A percentile compares a stretch with the other conserved stretches of the same genome.
Evolutionary conservation across 2,329 filamentous ascomycete species (phyloP).

Genomic region (Achaetomium macrosporum): DNA sequence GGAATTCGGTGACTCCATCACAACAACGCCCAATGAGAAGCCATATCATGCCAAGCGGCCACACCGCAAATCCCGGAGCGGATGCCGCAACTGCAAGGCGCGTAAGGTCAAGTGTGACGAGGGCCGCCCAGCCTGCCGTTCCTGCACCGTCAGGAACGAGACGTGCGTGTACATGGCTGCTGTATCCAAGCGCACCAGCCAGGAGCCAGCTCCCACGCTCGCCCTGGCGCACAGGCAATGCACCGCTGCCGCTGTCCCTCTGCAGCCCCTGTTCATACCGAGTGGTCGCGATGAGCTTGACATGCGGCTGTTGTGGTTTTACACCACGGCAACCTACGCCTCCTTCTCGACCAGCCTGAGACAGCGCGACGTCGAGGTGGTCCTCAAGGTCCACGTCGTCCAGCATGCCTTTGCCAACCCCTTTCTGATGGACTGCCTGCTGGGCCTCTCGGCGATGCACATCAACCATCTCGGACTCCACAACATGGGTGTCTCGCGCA

Average conservation of each 20-base stretch:
- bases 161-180: slow-evolving; percentile 39
- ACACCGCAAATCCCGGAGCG: slow-evolving; percentile 49
- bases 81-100: slow-evolving; percentile 50
- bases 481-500: slow-evolving; percentile 30
- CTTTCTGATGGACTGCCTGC: slow-evolving; percentile 51
- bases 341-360: slow-evolving; percentile 41
- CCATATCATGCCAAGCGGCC: slow-evolving; percentile 45
- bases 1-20: background rate
- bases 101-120: slow-evolving; percentile 52
- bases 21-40: slow-evolving; percentile 1
- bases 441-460: slow-evolving; percentile 47
- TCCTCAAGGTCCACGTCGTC: slow-evolving; percentile 43
- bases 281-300: slow-evolving; percentile 35
- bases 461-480: slow-evolving; percentile 34
- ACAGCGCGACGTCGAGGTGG: slow-evolving; percentile 34
- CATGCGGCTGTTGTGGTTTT: slow-evolving; percentile 53
- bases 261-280: slow-evolving; percentile 34
- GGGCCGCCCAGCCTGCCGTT: slow-evolving; percentile 42
- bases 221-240: slow-evolving; percentile 9
- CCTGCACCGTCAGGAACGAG: slow-evolving; percentile 43
- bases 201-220: slow-evolving; percentile 11
- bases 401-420: slow-evolving; percentile 46
- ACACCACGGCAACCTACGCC: slow-evolving; percentile 40
- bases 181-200: background rate
- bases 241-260: slow-evolving; percentile 13